Conservation (phyloP, 345 rosid genomes). For the Dovyalis caffra region DNA sequence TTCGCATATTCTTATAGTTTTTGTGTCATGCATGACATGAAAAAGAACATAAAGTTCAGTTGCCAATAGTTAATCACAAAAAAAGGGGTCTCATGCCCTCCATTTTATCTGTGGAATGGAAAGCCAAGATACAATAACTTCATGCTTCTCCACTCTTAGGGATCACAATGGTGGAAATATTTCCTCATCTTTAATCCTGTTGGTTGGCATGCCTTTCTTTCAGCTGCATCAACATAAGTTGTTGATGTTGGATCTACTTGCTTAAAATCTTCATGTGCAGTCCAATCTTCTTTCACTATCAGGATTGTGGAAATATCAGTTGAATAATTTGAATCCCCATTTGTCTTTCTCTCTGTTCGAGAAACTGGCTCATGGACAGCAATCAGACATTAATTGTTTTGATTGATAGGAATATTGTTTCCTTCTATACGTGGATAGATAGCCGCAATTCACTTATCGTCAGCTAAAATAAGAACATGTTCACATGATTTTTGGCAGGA, state of each 20-base stretch:
- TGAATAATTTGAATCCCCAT: neutral
- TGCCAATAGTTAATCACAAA: neutral
- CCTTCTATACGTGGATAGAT: neutral
- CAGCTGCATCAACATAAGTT: neutral
- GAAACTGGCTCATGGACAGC: neutral
- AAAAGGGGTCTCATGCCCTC: neutral
- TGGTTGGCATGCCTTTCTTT: no score
- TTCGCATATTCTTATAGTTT: neutral
- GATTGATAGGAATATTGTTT: neutral
- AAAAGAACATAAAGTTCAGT: neutral
- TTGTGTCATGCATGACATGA: neutral
- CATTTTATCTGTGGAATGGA: neutral
- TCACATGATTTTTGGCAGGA: constrained; percentile 6
- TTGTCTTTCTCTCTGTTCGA: neutral
- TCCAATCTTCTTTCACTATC: neutral
- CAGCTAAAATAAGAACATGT: constrained; percentile 8
- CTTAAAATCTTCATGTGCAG: neutral
- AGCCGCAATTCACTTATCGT: neutral
- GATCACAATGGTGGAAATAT: neutral
- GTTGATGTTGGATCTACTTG: neutral
- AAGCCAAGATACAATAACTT: neutral
- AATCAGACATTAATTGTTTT: neutral
- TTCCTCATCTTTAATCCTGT: neutral
- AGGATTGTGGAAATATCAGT: neutral
- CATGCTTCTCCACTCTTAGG: neutral